Evolutionary conservation across 208 protist genomes (phyloP).

Genomic region (Crithidia expoeki): DNA sequence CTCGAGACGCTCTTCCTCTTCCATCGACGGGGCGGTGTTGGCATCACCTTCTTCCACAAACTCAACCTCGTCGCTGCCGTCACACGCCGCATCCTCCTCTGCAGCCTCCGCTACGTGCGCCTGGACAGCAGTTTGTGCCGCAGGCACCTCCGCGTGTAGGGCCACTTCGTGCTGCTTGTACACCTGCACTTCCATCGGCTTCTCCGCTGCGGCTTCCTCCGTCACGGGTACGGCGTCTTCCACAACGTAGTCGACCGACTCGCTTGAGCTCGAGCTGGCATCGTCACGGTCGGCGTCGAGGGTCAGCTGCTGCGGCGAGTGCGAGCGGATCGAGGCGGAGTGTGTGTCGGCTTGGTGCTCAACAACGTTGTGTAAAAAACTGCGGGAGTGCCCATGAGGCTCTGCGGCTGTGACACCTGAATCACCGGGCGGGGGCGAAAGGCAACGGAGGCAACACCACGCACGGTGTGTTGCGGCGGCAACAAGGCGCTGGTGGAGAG

Average conservation of each 20-base stretch:
- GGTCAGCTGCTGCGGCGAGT: constrained; percentile 34
- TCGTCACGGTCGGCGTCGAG: neutral
- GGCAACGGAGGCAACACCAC: constrained; percentile 23
- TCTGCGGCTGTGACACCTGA: neutral
- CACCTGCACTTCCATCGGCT: neutral
- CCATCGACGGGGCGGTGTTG: neutral
- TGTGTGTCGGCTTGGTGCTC: constrained; percentile 34
- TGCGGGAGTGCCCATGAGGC: constrained; percentile 5
- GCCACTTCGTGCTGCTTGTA: constrained; percentile 3
- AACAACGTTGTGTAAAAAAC: constrained; percentile 16
- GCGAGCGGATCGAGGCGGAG: constrained; percentile 48
- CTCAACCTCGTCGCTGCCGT: neutral
- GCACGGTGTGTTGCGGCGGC: constrained; percentile 37
- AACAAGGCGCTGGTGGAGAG: neutral
- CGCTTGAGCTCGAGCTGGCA: neutral
- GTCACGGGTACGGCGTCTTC: neutral
- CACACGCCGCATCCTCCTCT: neutral
- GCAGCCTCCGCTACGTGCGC: neutral
- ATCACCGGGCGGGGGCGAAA: constrained; percentile 16
- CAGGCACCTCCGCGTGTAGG: constrained; percentile 4
- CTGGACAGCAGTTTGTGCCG: neutral
- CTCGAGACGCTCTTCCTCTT: neutral
- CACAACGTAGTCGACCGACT: neutral
- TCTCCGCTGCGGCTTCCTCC: neutral
- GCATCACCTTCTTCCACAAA: neutral